These are phyloP conservation scores for Beauveria asiatica DNA, from an alignment of 2,329 filamentous ascomycete genomes.

Conservation along the genomic window DNA sequence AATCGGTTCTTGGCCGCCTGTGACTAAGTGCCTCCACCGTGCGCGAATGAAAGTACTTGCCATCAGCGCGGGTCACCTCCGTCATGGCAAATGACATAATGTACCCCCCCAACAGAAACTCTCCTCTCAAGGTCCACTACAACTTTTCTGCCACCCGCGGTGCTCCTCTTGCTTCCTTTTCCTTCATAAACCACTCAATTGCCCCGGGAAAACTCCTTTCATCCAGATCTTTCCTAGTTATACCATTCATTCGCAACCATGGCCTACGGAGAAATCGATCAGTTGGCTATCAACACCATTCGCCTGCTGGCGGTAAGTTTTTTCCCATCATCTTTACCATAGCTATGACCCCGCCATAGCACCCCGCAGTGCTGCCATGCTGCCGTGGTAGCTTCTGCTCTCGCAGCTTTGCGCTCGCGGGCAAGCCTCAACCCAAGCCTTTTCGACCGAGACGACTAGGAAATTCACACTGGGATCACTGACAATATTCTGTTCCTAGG, in stretches of 20 bases:
- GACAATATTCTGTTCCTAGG: conserved; percentile 43
- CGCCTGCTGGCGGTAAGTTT: conserved; percentile 82
- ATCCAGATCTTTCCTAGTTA: not conserved
- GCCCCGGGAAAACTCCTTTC: not conserved
- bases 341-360: conserved; percentile 15
- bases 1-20: too few species aligned
- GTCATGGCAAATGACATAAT: conserved; percentile 4
- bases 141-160: conserved; percentile 1
- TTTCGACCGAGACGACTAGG: not conserved
- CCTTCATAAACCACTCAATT: conserved; percentile 6
- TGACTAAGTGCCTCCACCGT: not conserved
- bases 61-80: not conserved
- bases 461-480: conserved; percentile 11
- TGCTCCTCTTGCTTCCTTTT: not conserved
- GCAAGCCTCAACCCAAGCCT: not conserved
- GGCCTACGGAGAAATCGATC: conserved; percentile 81
- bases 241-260: conserved; percentile 46
- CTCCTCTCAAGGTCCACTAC: not conserved
- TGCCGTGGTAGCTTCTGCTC: conserved; percentile 10
- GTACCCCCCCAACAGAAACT: conserved; percentile 2
- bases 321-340: conserved; percentile 14
- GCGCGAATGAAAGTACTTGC: not conserved
- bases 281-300: conserved; percentile 96
- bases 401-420: not conserved
- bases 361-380: conserved; percentile 5